Percentiles rank a stretch among this genome's conserved stretches.
Conservation (phyloP, 192 early-diverging fungal species). For the Gigaspora rosea region DNA sequence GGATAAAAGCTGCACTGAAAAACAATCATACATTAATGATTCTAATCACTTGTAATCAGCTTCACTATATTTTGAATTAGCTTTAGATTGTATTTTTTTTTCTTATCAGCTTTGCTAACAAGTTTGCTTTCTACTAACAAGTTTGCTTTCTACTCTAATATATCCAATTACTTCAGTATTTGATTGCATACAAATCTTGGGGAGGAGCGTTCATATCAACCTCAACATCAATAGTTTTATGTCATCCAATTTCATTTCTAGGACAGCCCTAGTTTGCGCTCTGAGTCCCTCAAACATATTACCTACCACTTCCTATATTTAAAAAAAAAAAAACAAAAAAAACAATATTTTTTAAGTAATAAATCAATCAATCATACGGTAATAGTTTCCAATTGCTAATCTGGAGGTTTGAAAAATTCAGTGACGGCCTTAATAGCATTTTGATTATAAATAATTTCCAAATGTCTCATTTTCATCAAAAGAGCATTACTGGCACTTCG, state of each 20-base stretch:
- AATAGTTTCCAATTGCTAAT: constrained; percentile 71
- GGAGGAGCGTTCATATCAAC: constrained; percentile 97
- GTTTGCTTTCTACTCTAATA: constrained; percentile 91
- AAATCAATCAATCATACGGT: constrained; percentile 42
- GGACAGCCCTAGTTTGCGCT: constrained; percentile 83
- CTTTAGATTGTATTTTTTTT: constrained; percentile 69
- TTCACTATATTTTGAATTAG: constrained; percentile 57
- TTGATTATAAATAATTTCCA: constrained; percentile 90
- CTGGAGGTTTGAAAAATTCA: constrained; percentile 83
- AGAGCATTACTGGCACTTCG: constrained; percentile 83
- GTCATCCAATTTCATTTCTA: constrained; percentile 85
- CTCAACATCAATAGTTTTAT: constrained; percentile 87
- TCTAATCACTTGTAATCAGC: constrained; percentile 75
- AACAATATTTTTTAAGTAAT: too few relatives aligned
- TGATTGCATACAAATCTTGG: constrained; percentile 60
- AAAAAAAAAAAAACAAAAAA: constrained; percentile 14
- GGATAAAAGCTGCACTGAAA: constrained; percentile 74
- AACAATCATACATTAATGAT: constrained; percentile 88
- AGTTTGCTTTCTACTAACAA: too few relatives aligned
- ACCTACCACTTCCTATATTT: constrained; percentile 75
- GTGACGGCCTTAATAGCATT: constrained; percentile 70
- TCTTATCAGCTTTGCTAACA: constrained; percentile 66
- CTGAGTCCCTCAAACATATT: constrained; percentile 85
- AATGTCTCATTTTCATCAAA: constrained; percentile 80
- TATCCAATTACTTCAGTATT: constrained; percentile 70